Evolutionary conservation across 768 basidiomycete species (phyloP).

Genomic region (Dioszegia aurantiaca): DNA sequence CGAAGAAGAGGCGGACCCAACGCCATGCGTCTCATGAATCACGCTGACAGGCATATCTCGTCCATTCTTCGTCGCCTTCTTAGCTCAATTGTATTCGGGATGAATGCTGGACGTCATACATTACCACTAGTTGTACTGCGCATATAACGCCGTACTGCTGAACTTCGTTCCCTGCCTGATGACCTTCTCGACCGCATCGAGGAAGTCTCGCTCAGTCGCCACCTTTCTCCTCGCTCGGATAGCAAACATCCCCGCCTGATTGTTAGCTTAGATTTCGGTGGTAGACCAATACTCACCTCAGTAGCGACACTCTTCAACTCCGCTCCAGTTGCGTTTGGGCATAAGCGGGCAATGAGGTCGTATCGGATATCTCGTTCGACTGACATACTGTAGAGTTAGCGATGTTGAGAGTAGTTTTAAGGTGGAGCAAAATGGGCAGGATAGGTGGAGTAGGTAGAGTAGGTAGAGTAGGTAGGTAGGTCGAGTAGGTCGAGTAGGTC

Average conservation of each 20-base stretch:
- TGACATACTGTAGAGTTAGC: conserved; percentile 69
- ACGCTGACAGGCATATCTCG: no score
- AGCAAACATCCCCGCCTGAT: conserved; percentile 97
- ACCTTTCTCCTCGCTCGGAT: conserved; percentile 95
- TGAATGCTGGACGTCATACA: no score
- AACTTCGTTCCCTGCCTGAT: conserved; percentile 97
- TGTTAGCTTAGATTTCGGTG: conserved; percentile 2
- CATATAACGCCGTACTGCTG: conserved; percentile 70
- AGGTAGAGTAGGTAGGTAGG: no score
- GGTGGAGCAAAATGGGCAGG: no score
- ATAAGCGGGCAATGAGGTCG: conserved; percentile 91
- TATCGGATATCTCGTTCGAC: conserved; percentile 96
- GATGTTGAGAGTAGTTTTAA: neutral
- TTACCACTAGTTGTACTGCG: conserved; percentile 45
- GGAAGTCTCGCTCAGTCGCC: conserved; percentile 93
- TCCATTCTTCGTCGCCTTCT: no score
- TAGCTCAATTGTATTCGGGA: no score
- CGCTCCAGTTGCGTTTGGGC: conserved; percentile 98
- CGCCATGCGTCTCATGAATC: no score
- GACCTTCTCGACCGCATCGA: conserved; percentile 98
- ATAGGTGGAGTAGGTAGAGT: no score
- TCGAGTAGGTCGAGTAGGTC: no score
- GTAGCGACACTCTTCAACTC: conserved; percentile 95
- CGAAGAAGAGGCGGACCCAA: no score
- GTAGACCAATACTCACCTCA: conserved; percentile 61